Percentiles rank a stretch among this genome's conserved stretches.
Conservation (phyloP, 805 yeast species). For the Myxozyma neotropica region DNA sequence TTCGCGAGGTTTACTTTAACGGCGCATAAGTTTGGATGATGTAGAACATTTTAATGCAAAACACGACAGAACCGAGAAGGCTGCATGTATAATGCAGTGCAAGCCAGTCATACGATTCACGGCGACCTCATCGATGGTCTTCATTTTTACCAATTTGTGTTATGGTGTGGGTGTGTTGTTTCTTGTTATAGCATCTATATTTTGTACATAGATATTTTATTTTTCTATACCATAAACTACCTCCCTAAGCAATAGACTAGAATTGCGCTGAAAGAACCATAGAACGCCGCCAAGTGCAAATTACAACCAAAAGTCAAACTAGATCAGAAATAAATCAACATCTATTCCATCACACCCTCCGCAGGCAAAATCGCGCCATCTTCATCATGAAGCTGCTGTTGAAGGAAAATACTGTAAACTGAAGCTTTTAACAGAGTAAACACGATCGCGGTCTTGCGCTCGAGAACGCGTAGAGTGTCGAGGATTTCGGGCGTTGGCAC, state of each 20-base stretch:
- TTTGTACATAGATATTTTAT: neutral
- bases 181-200: neutral
- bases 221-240: neutral
- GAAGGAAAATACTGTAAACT: constrained; percentile 64
- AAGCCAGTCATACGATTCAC: neutral
- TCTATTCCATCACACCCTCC: neutral
- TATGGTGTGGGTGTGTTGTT: neutral
- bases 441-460: constrained; percentile 63
- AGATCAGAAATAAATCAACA: neutral
- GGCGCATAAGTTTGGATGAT: neutral
- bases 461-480: constrained; percentile 60
- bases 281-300: no score
- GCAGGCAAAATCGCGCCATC: constrained; percentile 18
- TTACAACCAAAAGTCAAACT: no score
- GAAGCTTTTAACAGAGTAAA: constrained; percentile 70
- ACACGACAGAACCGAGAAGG: no score
- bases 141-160: neutral
- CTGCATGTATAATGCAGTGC: no score
- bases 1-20: constrained; percentile 71
- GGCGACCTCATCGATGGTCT: neutral
- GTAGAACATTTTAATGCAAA: neutral
- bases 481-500: constrained; percentile 43
- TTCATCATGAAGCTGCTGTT: constrained; percentile 42
- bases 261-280: no score
- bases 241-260: no score